These are phyloP conservation scores for Harrya chromipes DNA, from an alignment of 768 basidiomycete species.

Conservation along the genomic window DNA sequence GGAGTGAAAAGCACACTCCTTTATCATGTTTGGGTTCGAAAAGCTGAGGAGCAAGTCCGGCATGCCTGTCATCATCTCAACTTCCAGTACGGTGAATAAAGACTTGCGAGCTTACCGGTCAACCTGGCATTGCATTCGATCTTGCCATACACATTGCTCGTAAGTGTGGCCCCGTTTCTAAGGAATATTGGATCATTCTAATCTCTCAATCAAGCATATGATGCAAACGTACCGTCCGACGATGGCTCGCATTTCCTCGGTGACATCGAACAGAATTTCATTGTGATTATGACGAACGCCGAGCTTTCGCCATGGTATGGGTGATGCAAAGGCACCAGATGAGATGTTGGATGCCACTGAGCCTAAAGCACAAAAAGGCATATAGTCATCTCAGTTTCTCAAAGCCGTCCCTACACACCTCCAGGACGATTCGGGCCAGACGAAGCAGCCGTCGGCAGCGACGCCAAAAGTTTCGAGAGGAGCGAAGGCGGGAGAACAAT, in stretches of 20 bases:
- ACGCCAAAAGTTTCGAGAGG: conserved; percentile 63
- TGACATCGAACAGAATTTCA: conserved; percentile 90
- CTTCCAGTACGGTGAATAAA: neutral
- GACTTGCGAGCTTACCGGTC: conserved; percentile 51
- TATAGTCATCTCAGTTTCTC: neutral
- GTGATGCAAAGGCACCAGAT: conserved; percentile 69
- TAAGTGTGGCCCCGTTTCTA: conserved; percentile 67
- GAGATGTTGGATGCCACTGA: conserved; percentile 36
- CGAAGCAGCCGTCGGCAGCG: conserved; percentile 26
- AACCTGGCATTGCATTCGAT: conserved; percentile 76
- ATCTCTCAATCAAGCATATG: neutral
- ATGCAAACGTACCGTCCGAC: conserved; percentile 25
- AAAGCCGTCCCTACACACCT: conserved; percentile 12
- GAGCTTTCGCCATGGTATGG: conserved; percentile 91
- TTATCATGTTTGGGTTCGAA: conserved; percentile 66
- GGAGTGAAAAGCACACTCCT: conserved; percentile 86
- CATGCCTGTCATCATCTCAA: conserved; percentile 51
- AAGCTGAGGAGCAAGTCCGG: conserved; percentile 85
- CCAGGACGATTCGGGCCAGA: conserved; percentile 28
- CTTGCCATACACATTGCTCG: conserved; percentile 68
- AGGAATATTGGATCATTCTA: neutral
- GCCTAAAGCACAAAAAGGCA: conserved; percentile 6
- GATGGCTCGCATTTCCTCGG: conserved; percentile 68
- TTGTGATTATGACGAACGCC: conserved; percentile 82
- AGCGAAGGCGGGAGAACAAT: conserved; percentile 92